Conservation (phyloP, 2,329 filamentous ascomycete species). For the Calonectria leucothoes region DNA sequence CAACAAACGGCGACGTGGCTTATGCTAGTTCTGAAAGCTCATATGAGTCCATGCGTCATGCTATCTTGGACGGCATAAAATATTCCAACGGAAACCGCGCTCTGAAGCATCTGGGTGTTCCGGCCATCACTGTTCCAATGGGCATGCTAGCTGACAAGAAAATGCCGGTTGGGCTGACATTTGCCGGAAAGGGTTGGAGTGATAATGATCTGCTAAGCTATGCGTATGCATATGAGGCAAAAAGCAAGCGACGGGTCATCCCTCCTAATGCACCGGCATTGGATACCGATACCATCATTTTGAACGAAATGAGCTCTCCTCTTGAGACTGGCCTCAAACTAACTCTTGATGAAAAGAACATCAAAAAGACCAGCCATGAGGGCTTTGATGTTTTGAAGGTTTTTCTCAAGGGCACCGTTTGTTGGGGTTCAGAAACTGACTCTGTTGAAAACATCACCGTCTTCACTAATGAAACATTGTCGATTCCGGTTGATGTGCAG, state of each 20-base stretch:
- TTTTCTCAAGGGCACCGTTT: not conserved
- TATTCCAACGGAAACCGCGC: conserved; percentile 24
- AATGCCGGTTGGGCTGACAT: conserved; percentile 24
- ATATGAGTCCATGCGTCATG: not conserved
- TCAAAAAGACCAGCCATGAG: not conserved
- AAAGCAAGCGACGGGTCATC: not conserved
- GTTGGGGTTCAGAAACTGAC: not conserved
- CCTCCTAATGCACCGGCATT: not conserved
- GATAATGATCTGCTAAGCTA: conserved; percentile 2
- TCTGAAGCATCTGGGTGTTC: conserved; percentile 22
- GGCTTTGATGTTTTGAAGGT: not conserved
- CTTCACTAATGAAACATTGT: not conserved
- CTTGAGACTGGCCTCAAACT: not conserved
- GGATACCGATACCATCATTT: not conserved
- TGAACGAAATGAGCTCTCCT: not conserved
- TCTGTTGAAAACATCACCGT: not conserved
- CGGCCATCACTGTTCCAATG: conserved; percentile 22
- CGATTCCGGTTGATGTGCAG: not conserved
- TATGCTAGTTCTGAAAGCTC: conserved; percentile 2
- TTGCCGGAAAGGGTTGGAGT: conserved; percentile 7
- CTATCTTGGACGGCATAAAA: conserved; percentile 10
- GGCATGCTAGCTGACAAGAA: conserved; percentile 17
- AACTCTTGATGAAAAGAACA: not conserved
- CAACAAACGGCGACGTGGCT: conserved; percentile 17
- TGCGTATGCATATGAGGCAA: conserved; percentile 11